Evolutionary conservation across 352 stramenopile genomes (phyloP).

Genomic region (Phytophthora foliorum): DNA sequence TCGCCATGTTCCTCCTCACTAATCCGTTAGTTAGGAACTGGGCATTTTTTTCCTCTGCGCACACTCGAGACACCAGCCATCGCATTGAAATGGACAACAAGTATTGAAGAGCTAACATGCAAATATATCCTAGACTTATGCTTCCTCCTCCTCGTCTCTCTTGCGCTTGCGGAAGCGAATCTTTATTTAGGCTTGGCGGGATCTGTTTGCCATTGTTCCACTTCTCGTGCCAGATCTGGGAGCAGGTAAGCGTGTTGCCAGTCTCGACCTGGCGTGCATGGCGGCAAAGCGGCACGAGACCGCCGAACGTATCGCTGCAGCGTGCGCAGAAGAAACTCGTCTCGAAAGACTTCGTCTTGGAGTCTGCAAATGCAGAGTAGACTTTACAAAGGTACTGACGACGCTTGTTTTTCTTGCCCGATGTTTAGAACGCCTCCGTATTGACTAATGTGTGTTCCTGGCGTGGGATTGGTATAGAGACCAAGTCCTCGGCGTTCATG

Average conservation of each 20-base stretch:
- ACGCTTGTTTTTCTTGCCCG: constrained; percentile 16
- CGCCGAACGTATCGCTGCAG: constrained; percentile 5
- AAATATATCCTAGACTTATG: no score
- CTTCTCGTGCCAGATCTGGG: constrained; percentile 13
- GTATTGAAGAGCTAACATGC: no score
- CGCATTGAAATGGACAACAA: no score
- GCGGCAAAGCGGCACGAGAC: constrained; percentile 11
- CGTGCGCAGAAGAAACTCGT: constrained; percentile 13
- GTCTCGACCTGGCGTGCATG: not conserved
- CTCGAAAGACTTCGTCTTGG: constrained; percentile 19
- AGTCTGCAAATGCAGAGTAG: constrained; percentile 20
- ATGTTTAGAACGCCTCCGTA: constrained; percentile 10
- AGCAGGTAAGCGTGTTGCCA: constrained; percentile 10
- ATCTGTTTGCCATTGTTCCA: constrained; percentile 18
- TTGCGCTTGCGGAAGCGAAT: constrained; percentile 9
- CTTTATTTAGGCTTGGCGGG: not conserved
- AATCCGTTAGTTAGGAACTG: no score
- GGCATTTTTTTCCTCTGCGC: no score
- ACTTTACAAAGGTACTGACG: constrained; percentile 35
- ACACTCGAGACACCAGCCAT: no score
- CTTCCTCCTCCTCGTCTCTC: not conserved
- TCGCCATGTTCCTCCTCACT: no score
- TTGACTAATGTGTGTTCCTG: constrained; percentile 12
- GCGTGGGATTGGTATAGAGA: constrained; percentile 8
- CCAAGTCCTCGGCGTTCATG: constrained; percentile 26